Evolutionary conservation across 805 yeast species (phyloP).

Genomic region (Hanseniaspora lindneri): DNA sequence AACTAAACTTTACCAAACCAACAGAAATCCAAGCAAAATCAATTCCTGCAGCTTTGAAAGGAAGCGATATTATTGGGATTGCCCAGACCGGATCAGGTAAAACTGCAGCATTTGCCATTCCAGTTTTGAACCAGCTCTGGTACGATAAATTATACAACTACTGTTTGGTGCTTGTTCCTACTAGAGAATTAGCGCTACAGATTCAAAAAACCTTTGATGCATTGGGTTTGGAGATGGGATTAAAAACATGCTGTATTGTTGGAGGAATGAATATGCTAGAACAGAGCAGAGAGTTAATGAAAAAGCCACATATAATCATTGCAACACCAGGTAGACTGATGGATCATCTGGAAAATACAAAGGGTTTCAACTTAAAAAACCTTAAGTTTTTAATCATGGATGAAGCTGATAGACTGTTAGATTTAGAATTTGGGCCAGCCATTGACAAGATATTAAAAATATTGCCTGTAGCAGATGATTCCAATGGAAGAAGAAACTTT

Average conservation of each 20-base stretch:
- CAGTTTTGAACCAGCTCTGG: slow-evolving; percentile 84
- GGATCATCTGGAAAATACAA: slow-evolving; percentile 88
- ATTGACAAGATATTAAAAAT: slow-evolving; percentile 72
- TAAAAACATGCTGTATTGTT: slow-evolving; percentile 76
- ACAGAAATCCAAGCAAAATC: slow-evolving; percentile 90
- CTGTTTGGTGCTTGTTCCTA: slow-evolving; percentile 79
- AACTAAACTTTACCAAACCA: slow-evolving; percentile 65
- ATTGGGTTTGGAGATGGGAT: slow-evolving; percentile 80
- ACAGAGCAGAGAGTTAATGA: slow-evolving; percentile 84
- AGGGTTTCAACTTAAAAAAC: slow-evolving; percentile 71
- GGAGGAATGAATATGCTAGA: slow-evolving; percentile 99
- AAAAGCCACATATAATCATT: slow-evolving; percentile 86
- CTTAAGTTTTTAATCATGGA: slow-evolving; percentile 82
- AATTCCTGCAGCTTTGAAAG: slow-evolving; percentile 80
- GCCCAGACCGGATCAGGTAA: slow-evolving; percentile 98
- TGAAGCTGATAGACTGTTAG: slow-evolving; percentile 91
- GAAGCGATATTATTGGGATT: slow-evolving; percentile 85
- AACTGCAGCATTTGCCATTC: slow-evolving; percentile 96
- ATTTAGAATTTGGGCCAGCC: slow-evolving; percentile 94
- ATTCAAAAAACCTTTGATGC: slow-evolving; percentile 94
- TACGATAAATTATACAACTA: slow-evolving; percentile 77
- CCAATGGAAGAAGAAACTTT: slow-evolving; percentile 50
- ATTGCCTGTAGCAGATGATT: slow-evolving; percentile 55
- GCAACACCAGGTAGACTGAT: slow-evolving; percentile 92
- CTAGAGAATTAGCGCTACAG: slow-evolving; percentile 75